Evolutionary conservation across 805 yeast species (phyloP), one percentile per base, ranked within the genome.

Genomic region (Barnettozyma vustinii): DNA sequence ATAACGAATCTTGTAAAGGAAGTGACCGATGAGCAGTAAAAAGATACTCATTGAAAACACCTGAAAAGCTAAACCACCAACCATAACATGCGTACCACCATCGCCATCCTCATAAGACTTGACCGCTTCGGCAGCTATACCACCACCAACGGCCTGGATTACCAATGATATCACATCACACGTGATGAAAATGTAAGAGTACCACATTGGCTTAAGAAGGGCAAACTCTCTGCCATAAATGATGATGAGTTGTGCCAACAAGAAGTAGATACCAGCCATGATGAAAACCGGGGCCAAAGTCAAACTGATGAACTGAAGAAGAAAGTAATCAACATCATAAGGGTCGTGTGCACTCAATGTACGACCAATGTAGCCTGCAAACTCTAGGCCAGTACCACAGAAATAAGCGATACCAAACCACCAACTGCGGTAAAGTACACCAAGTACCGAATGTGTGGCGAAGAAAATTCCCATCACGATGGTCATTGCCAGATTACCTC

Each of bases 241-340:
- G 48, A 83, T 80, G 42, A 82, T 70, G 44, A 84, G 56, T 64
- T 87, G 84, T 6, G 85, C 89, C 54, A 89, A 66, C 47, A 81
- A 71, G 55, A 76, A 84, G 66, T 89, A 90, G 3, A 89, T 72
- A 1, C 92, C 96, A 4, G 86, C 96, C 87, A 87, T 84, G 41
- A 86, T 70, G 63, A 89, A 84, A 19, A 87, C 88, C 0, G 96
- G 96, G 0, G 88, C 92, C 43, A 89, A 65, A 4, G 92, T 87
- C 48, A 88, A 67, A 57, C 83, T 73, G 48, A 82, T 76, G 53
- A 84, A 76, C 63, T 89, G 95, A 57, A 82, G 66, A 40, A 84
- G 59, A 59, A 73, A 89, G 26, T 72, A 68, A 45, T 73, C 63
- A 37, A 66, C 53, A 35, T 66, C 58, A 15, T 53, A 36, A 2